These are phyloP conservation scores for Phytophthora cactorum DNA, from an alignment of 352 stramenopile genomes.

Conservation along the genomic window DNA sequence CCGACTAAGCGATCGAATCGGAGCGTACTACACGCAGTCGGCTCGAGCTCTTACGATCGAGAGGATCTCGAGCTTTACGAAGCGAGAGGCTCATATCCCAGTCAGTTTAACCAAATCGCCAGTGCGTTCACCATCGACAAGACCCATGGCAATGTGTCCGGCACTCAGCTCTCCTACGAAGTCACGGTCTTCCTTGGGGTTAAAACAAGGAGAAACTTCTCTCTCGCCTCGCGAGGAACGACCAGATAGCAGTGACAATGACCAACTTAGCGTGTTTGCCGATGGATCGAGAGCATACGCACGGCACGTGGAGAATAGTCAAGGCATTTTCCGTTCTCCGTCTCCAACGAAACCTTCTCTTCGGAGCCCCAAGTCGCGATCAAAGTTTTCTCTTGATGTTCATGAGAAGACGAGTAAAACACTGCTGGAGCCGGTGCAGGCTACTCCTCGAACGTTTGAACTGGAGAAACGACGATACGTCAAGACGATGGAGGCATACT, in stretches of 20 bases:
- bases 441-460: conserved; percentile 76
- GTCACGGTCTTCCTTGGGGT: conserved; percentile 4
- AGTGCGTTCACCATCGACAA: conserved; percentile 45
- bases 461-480: conserved; percentile 79
- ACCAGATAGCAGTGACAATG: conserved; percentile 8
- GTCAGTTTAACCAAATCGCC: conserved; percentile 48
- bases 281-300: conserved; percentile 65
- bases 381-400: conserved; percentile 53
- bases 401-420: conserved; percentile 28
- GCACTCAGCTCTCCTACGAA: conserved; percentile 43
- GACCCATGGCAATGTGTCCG: conserved; percentile 57
- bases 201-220: conserved; percentile 9
- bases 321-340: conserved; percentile 57
- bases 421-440: conserved; percentile 56
- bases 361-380: conserved; percentile 32
- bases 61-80: conserved; percentile 71
- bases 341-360: conserved; percentile 51
- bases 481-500: conserved; percentile 86
- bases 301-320: conserved; percentile 72
- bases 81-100: conserved; percentile 52
- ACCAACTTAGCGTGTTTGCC: conserved; percentile 55
- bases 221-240: conserved; percentile 23
- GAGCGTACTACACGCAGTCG: conserved; percentile 73
- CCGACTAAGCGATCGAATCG: conserved; percentile 84
- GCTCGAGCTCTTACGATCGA: conserved; percentile 72